Conservation (phyloP, 352 stramenopile species). For the Phytophthora chlamydospora region DNA sequence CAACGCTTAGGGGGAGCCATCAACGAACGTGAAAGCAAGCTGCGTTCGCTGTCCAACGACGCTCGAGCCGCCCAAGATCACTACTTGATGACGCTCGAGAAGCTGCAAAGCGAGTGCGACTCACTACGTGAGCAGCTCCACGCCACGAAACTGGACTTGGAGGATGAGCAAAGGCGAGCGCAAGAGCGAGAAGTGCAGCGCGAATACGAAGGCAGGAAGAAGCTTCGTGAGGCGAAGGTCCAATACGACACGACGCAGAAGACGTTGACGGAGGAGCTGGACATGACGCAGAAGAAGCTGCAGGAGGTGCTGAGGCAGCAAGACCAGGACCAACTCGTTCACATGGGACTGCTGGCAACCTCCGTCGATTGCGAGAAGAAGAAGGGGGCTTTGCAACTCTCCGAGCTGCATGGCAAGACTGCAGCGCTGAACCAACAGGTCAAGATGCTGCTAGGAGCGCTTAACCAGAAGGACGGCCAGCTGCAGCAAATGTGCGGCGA, state of each 20-base stretch:
- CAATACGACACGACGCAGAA: conserved; percentile 21
- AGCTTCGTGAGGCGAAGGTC: conserved; percentile 20
- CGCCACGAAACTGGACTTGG: conserved; percentile 31
- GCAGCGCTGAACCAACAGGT: conserved; percentile 68
- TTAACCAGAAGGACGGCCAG: conserved; percentile 68
- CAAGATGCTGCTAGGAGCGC: conserved; percentile 68
- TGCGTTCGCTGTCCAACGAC: conserved; percentile 43
- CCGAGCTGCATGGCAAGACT: conserved; percentile 53
- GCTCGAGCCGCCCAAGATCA: conserved; percentile 59
- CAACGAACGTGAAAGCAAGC: conserved; percentile 36
- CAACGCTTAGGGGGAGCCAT: conserved; percentile 28
- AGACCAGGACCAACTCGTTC: conserved; percentile 70
- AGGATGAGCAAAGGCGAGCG: conserved; percentile 45
- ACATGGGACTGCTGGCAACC: conserved; percentile 55
- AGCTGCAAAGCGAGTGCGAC: conserved; percentile 52
- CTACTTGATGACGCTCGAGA: conserved; percentile 57
- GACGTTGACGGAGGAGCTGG: conserved; percentile 38
- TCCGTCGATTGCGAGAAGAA: conserved; percentile 56
- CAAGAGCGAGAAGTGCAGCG: conserved; percentile 46
- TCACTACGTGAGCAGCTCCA: conserved; percentile 38
- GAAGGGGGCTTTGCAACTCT: conserved; percentile 42
- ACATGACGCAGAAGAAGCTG: conserved; percentile 45
- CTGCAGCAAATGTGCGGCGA: conserved; percentile 41
- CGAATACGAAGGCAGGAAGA: conserved; percentile 25
- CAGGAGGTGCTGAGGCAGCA: conserved; percentile 59